Base-by-base conservation (phyloP, 2,329 filamentous ascomycete genomes). In the Rosellinia necatrix region DNA sequence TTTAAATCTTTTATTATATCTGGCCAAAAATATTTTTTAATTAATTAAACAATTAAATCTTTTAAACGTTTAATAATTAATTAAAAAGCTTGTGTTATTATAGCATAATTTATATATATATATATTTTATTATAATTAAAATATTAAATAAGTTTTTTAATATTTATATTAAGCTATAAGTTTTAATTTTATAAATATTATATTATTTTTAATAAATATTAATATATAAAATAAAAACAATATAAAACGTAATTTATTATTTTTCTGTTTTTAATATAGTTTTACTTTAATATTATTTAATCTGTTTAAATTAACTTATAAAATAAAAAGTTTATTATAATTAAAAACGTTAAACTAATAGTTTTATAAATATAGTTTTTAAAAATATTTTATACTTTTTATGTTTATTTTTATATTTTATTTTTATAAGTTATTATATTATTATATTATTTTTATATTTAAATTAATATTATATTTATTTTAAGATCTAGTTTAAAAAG, bases 141-240 rank as follows among this genome's bases (percentile, higher is more conserved):
- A 29, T 43, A 43, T 43, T 43, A 43, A 17, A 10, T 43, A 29
- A 43, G 24, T 5, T 43, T 43, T 43, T 43, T 43, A 29, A 43
- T 17, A 17, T 29, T 29, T 43, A 43, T 29, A 43, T 43, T 10
- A 43, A 9, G 1, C 6, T 29, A 10, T 10, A 43, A 10, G n/a
- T 43, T 43, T 43, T 43, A 43, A 43, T 43, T 43, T 43, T 43
- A 29, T 29, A 43, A 19, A 43, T 43, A 15, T 29, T 43, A 43
- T 19, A 43, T 19, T 19, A 17, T 43, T 43, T 43, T 43, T 29
- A 29, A n/a, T 29, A 19, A 9, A 6, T 9, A 2, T 29, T 29
- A 43, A 29, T 10, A 12, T 9, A 17, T 29, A 19, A 9, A 43
- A 43, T 17, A 43, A 43, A 43, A 43, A 29, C 4, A 19, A 29